Evolutionary conservation across 306 rosid species (phyloP).

Genomic region (Vigna angularis): DNA sequence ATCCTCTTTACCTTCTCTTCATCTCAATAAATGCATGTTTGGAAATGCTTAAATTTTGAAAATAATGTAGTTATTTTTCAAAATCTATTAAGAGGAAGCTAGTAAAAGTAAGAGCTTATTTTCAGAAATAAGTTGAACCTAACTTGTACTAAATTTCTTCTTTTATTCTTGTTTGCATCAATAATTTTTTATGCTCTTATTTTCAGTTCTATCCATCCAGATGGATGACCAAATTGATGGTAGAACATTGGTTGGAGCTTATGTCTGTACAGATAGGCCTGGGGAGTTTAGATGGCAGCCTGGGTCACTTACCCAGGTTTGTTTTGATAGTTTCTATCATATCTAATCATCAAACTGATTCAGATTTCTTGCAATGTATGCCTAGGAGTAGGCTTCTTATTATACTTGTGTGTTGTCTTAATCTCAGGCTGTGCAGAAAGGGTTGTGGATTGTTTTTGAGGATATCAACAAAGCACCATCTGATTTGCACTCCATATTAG

Average conservation of each 20-base stretch:
- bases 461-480: slow-evolving; percentile 91
- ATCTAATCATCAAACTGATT: slow-evolving; percentile 21
- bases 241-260: slow-evolving; percentile 81
- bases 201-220: slow-evolving; percentile 81
- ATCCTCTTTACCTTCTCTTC: slow-evolving; percentile 1
- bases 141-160: slow-evolving; percentile 2
- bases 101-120: not conserved
- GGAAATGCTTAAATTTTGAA: not conserved
- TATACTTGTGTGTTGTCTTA: slow-evolving; percentile 10
- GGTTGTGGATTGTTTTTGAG: slow-evolving; percentile 95
- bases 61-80: not conserved
- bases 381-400: not conserved
- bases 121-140: not conserved
- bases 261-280: slow-evolving; percentile 83
- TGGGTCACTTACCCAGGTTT: slow-evolving; percentile 94
- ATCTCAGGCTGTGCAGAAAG: slow-evolving; percentile 82
- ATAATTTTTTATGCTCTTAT: slow-evolving; percentile 24
- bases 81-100: not conserved
- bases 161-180: not conserved
- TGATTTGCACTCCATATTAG: slow-evolving; percentile 78
- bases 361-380: slow-evolving; percentile 4
- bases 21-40: not conserved
- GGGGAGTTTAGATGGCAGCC: slow-evolving; percentile 99
- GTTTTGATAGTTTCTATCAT: slow-evolving; percentile 33
- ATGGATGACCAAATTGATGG: slow-evolving; percentile 98